Conservation (phyloP, 1,139 yeast species). For the Diutina rugosa region DNA sequence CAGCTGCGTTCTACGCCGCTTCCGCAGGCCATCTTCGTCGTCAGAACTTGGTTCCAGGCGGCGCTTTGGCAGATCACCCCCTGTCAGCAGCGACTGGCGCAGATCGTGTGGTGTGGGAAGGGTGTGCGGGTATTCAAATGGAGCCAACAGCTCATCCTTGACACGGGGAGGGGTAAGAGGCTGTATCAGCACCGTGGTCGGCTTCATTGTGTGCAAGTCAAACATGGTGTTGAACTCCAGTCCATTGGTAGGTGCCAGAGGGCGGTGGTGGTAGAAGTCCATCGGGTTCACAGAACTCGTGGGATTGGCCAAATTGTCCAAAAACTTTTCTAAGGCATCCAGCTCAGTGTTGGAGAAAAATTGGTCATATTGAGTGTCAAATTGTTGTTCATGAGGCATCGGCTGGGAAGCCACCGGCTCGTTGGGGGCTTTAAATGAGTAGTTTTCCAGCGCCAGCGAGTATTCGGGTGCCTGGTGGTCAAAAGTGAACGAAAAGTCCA, state of each 20-base stretch:
- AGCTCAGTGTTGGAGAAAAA: conserved; percentile 33
- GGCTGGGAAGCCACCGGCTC: background rate
- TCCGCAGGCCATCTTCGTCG: conserved; percentile 10
- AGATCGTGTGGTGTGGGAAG: conserved; percentile 22
- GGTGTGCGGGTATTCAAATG: background rate
- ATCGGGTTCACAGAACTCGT: conserved; percentile 13
- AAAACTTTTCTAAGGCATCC: conserved; percentile 29
- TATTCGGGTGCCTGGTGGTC: background rate
- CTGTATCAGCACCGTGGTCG: background rate
- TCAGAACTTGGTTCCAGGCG: conserved; percentile 3
- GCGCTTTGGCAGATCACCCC: background rate
- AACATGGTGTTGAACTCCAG: conserved; percentile 9
- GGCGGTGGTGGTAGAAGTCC: conserved; percentile 15
- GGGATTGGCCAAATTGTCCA: conserved; percentile 30
- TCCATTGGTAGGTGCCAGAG: conserved; percentile 4
- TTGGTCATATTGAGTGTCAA: conserved; percentile 14
- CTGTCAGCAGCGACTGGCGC: conserved; percentile 10
- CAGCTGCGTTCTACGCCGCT: conserved; percentile 19
- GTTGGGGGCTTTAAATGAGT: background rate
- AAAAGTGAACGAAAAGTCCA: background rate
- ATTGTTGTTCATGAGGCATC: background rate
- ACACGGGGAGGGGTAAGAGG: conserved; percentile 3
- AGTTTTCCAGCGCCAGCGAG: background rate
- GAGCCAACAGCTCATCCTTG: background rate
- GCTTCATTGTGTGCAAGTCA: conserved; percentile 21